Evolutionary conservation across 2,329 filamentous ascomycete genomes (phyloP).

Genomic region (Nigrospora oryzae): DNA sequence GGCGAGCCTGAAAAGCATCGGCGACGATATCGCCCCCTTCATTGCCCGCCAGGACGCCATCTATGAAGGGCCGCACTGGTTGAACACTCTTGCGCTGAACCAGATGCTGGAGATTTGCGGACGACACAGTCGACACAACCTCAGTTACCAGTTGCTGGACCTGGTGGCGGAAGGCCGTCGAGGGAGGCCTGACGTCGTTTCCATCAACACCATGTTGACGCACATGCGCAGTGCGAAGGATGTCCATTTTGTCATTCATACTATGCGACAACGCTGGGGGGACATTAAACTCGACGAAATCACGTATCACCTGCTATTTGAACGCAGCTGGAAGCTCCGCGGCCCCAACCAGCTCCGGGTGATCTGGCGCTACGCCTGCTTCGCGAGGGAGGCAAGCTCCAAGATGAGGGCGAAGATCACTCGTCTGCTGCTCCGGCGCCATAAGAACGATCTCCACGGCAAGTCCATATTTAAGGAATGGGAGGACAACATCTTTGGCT

Average conservation of each 20-base stretch:
- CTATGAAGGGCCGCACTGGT: slow-evolving; percentile 14
- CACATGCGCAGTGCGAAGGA: slow-evolving; percentile 8
- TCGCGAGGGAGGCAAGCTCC: slow-evolving; percentile 5
- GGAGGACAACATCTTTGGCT: slow-evolving; percentile 17
- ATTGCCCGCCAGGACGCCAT: slow-evolving; percentile 9
- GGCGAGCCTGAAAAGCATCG: not conserved
- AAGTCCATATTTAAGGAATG: slow-evolving; percentile 11
- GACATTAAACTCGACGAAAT: slow-evolving; percentile 7
- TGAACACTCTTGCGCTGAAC: slow-evolving; percentile 17
- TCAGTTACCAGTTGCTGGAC: slow-evolving; percentile 12
- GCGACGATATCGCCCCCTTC: slow-evolving; percentile 7
- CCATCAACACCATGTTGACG: slow-evolving; percentile 19
- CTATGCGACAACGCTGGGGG: slow-evolving; percentile 10
- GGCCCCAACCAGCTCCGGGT: slow-evolving; percentile 21
- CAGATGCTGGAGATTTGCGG: slow-evolving; percentile 17
- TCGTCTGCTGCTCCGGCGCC: slow-evolving; percentile 9
- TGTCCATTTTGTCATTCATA: slow-evolving; percentile 6
- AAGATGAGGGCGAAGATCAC: slow-evolving; percentile 10
- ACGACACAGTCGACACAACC: slow-evolving; percentile 6
- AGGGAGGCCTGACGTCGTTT: slow-evolving; percentile 9
- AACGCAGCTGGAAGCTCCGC: slow-evolving; percentile 12
- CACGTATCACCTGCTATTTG: slow-evolving; percentile 17
- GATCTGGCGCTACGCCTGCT: slow-evolving; percentile 17
- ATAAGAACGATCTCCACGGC: not conserved
- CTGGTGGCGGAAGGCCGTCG: slow-evolving; percentile 3